Base-by-base conservation (phyloP, 2,329 filamentous ascomycete genomes). In the Mycosphaerella arachidis region DNA sequence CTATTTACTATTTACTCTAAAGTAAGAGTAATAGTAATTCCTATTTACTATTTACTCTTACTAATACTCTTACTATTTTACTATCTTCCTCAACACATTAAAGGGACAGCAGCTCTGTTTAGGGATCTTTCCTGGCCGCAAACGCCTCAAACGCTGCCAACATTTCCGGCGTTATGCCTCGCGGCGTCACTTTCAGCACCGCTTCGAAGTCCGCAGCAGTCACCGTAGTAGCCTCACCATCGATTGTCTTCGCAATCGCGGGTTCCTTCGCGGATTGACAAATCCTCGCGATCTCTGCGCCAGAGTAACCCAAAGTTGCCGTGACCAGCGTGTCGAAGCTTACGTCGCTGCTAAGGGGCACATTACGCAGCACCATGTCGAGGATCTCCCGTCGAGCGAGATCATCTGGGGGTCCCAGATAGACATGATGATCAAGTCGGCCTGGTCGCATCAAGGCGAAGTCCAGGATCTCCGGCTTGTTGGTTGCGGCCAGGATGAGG, bases 401-500 rank as follows among this genome's bases (percentile, higher is more conserved):
- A 50, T 82, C 76, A 69, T 91, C 87, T 0, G 93, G 93, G 3
- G 91, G 89, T 0, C 90, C 89, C 48, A 97, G 90, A 73, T 96
- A 96, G 50, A 96, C 83, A 35, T 92, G 82, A 66, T 88, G 84
- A 70, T 96, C 91, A 73, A 97, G 90, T 30, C 93, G 84, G 1
- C 93, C 93, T 0, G 91, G 89, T 0, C 93, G 85, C 71, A 96
- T 84, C 35, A 97, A 81, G 0, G 93, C 93, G 0, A 90, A 85
- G 71, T 97, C 93, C 20, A 97, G 83, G 1, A 87, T 82, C 69
- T 96, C 89, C 0, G 93, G 93, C 56, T 91, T 86, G 76, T 97
- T 97, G 0, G 93, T 97, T 2, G 93, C 93, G 0, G 91, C 93
- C 18, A 97, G 84, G 13, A 97, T 88, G 60, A 95, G 84, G 0